These are phyloP conservation scores for Pezicula radicicola DNA, from an alignment of 2,329 filamentous ascomycete species.

Conservation along the genomic window DNA sequence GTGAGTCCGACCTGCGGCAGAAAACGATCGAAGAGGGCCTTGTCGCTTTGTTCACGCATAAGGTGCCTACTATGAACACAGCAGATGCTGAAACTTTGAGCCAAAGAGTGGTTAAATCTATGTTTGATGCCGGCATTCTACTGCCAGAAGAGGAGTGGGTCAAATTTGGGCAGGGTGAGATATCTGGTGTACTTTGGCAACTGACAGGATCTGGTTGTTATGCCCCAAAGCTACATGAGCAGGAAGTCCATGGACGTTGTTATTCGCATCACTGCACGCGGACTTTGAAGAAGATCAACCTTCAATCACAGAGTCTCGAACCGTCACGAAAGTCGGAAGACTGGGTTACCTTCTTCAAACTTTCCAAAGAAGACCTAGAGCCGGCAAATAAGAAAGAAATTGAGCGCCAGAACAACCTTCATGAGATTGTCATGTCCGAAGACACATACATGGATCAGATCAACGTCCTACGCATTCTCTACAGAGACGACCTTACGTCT, in stretches of 20 bases:
- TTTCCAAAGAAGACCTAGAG: conserved; percentile 75
- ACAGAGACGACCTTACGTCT: conserved; percentile 73
- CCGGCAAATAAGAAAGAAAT: conserved; percentile 79
- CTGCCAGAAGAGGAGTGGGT: conserved; percentile 96
- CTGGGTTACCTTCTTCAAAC: conserved; percentile 85
- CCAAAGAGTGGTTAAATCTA: conserved; percentile 70
- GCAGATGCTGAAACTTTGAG: conserved; percentile 91
- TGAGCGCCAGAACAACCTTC: conserved; percentile 87
- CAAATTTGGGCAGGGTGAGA: conserved; percentile 76
- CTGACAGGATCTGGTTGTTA: conserved; percentile 91
- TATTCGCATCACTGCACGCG: conserved; percentile 93
- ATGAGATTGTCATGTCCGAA: conserved; percentile 93
- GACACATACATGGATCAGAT: conserved; percentile 88
- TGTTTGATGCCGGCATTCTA: conserved; percentile 76
- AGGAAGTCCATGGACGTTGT: conserved; percentile 69
- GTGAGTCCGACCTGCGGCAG: conserved; percentile 82
- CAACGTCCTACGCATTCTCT: conserved; percentile 79
- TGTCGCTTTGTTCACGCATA: conserved; percentile 85
- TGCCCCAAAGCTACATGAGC: conserved; percentile 71
- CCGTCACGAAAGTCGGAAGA: conserved; percentile 67
- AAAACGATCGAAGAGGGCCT: conserved; percentile 85
- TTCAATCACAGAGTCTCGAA: conserved; percentile 70
- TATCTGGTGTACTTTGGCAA: conserved; percentile 92
- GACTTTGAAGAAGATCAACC: conserved; percentile 90
- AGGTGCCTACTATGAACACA: conserved; percentile 97